Evolutionary conservation across 768 basidiomycete species (phyloP), one percentile per base, ranked within the genome.

Genomic region (Rhizopogon sp.): DNA sequence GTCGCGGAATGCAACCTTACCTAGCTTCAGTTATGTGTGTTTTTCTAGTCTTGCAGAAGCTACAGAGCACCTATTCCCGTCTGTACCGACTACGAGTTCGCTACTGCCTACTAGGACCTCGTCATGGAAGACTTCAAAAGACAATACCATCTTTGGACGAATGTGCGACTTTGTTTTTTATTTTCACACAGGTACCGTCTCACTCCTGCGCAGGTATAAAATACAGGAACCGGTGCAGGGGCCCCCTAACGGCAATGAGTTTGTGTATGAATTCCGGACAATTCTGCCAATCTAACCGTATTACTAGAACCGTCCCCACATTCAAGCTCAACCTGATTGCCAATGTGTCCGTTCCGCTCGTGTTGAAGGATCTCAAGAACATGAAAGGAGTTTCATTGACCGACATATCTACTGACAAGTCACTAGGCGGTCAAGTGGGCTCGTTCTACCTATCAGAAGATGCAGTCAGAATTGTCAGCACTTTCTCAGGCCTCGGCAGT

Each of bases 61-160:
- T 2, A 79, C 75, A 59, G 73, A 79, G 29, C 75, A 71, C 6
- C 56, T 80, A n/a, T 80, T 81, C 60, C 80, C 79, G n/a, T 65
- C 71, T 9, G 60, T 62, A 6, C 60, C 63, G 33, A 56, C 62
- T 33, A 46, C 53, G 49, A 64, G 52, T 64, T 67, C 55, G 53
- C 41, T n/a, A 25, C 61, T 1, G 9, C 54, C 70, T 3, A 62
- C 64, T 7, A 82, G 79, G 70, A 79, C 72, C 55, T 70, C 71
- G 39, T 73, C 79, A n/a, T 49, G 47, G 47, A 49, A 33, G 14
- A 49, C 47, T 9, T 16, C 47, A 25, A 37, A 49, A 49, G 47
- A 37, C 22, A 37, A 49, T 14, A 86, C 85, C 1, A 87, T 87
- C 28, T 87, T 87, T 60, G 84, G 83, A 20, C 81, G 83, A 51